A percentile compares a stretch with the other conserved stretches of the same genome.
phyloP scores from a whole-genome alignment of 2,329 filamentous ascomycete species.

The Chrysoporthe deuterocubensis region DNA sequence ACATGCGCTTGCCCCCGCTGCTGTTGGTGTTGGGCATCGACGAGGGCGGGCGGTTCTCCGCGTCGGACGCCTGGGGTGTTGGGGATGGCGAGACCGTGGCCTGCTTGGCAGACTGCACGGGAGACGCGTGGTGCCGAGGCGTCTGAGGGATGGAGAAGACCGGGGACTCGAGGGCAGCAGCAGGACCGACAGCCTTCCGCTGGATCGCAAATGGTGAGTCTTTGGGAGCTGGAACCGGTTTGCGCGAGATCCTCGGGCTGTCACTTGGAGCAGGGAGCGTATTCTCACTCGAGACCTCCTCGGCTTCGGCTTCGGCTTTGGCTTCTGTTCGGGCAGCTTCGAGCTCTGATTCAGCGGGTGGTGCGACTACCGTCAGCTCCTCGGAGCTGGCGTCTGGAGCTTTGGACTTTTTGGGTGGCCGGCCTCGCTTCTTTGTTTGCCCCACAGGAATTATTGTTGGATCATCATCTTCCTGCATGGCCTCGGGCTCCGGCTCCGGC shows the following conservation, averaged over 20 bases:
- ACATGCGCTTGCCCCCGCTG: conserved; percentile 48
- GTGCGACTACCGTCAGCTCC: background rate
- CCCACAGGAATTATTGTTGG: conserved; percentile 29
- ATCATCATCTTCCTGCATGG: conserved; percentile 30
- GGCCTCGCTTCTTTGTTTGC: conserved; percentile 35
- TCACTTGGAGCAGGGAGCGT: conserved; percentile 20
- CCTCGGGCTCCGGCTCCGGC: conserved; percentile 30
- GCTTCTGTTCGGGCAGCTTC: conserved; percentile 23
- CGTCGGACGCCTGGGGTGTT: conserved; percentile 77
- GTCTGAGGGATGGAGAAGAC: conserved; percentile 41
- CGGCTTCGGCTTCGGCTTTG: conserved; percentile 25
- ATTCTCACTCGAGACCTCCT: conserved; percentile 24
- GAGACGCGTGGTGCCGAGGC: conserved; percentile 46
- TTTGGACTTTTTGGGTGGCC: conserved; percentile 40
- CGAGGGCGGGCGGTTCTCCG: conserved; percentile 78
- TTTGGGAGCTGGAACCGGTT: conserved; percentile 24
- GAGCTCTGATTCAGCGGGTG: background rate
- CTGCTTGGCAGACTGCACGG: conserved; percentile 55
- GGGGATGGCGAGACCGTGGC: conserved; percentile 64
- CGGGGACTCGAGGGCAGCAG: conserved; percentile 31
- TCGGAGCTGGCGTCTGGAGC: conserved; percentile 19
- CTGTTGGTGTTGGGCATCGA: conserved; percentile 59
- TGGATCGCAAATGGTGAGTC: conserved; percentile 30
- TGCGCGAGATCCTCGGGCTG: conserved; percentile 28
- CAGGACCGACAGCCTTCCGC: conserved; percentile 37